Base-by-base conservation (phyloP, 768 basidiomycete genomes). In the Lyophyllum shimeji region DNA sequence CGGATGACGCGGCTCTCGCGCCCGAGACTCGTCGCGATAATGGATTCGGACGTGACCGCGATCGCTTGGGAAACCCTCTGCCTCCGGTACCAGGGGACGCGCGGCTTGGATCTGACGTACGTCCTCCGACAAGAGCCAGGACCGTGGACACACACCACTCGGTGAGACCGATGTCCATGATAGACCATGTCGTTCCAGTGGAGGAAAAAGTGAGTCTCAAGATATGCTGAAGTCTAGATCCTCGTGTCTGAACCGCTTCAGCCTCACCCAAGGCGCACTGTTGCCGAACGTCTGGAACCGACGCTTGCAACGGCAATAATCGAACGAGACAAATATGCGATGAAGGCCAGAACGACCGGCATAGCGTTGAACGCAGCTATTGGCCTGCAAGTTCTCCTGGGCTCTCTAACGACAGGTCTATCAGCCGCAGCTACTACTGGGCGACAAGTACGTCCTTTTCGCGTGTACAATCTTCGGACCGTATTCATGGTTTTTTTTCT, bases 361-460 rank as follows among this genome's bases (percentile, higher is more conserved):
- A 76, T 61, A 34, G 55, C 69, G 7, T 63, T 75, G 37, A 78
- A 81, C 59, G 59, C 73, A 17, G 85, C 86, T 0, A 89, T 88
- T 23, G 80, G 77, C 7, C 47, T 86, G 44, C 88, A 90, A 62
- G 83, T 90, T 3, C 39, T 86, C 0, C 67, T 89, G 24, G 87
- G 87, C 3, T 79, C 87, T 2, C 69, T 90, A 29, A 89, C 85
- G 9, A 89, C 88, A 0, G 87, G 83, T 0, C 58, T 89, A 34
- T 78, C 87, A 0, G 84, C 83, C 4, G 70, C 77, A 1, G 67
- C 73, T 2, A 67, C 61, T 2, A 65, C 60, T 18, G 79, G 75
- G 7, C 71, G 55, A 18, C 73, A 79, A 71, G 82, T 75, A 46
- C 50, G 77, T 66, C 20, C 12, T 37, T 37, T 13, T 37, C 15